Conservation (phyloP, 2,329 filamentous ascomycete genomes). For the Calonectria hongkongensis region DNA sequence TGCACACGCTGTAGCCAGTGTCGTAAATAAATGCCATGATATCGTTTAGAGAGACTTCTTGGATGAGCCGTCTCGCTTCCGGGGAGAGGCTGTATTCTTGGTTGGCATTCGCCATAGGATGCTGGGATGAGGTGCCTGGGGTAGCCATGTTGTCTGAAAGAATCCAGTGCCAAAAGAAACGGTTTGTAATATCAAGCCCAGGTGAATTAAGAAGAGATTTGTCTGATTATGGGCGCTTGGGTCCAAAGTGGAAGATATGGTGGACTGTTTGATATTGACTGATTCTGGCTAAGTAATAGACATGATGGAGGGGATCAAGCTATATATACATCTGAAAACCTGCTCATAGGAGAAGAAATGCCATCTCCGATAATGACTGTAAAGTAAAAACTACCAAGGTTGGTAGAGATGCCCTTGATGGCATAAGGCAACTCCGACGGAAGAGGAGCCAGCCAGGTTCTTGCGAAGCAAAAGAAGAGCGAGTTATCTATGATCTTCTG, state of each 20-base stretch:
- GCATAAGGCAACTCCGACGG: background rate
- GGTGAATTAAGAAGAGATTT: background rate
- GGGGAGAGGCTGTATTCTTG: background rate
- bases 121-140: background rate
- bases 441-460: background rate
- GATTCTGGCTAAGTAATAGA: background rate
- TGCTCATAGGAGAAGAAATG: background rate
- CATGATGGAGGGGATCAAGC: background rate
- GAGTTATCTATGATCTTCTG: background rate
- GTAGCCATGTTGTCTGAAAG: background rate
- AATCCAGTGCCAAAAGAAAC: background rate
- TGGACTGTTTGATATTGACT: background rate
- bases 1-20: slow-evolving; percentile 29
- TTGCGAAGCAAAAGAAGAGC: background rate
- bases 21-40: slow-evolving; percentile 32
- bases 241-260: no score
- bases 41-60: background rate
- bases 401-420: background rate
- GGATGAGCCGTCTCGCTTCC: background rate
- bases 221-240: background rate
- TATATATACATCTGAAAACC: background rate
- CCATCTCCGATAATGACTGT: background rate
- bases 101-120: background rate
- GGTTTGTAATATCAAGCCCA: background rate
- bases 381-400: background rate